Conservation (phyloP, 345 rosid genomes). For the Salix arbutifolia region DNA sequence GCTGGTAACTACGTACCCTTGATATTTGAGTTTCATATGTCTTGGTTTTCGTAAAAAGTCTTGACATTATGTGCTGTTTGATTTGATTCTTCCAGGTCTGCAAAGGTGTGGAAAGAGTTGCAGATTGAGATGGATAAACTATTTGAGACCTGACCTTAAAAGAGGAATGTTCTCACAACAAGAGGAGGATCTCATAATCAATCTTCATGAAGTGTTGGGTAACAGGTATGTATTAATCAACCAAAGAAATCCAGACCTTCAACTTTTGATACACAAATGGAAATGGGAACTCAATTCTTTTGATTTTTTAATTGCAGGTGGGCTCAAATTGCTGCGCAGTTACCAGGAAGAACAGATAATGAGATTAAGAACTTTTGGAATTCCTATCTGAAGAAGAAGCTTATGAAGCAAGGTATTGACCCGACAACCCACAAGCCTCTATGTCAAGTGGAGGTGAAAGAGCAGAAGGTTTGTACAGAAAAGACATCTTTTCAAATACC, state of each 20-base stretch:
- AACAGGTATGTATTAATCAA: constrained; percentile 34
- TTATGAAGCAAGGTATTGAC: constrained; percentile 63
- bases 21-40: neutral
- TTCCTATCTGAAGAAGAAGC: constrained; percentile 66
- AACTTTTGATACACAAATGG: neutral
- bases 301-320: constrained; percentile 35
- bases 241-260: neutral
- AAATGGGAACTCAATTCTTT: constrained; percentile 1
- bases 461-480: constrained; percentile 23
- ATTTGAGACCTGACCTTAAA: constrained; percentile 86
- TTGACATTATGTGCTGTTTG: neutral
- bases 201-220: constrained; percentile 38
- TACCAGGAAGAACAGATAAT: constrained; percentile 68
- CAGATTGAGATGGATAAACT: constrained; percentile 87
- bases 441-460: constrained; percentile 24
- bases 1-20: constrained; percentile 43
- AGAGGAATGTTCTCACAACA: constrained; percentile 51
- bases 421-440: constrained; percentile 56
- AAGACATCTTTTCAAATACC: constrained; percentile 7
- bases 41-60: neutral
- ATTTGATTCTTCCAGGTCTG: constrained; percentile 36
- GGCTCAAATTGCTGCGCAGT: constrained; percentile 63
- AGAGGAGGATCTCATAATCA: constrained; percentile 41
- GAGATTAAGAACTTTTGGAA: constrained; percentile 75
- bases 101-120: constrained; percentile 91